These are phyloP conservation scores for Pseudisothecium myosuroides DNA, from an alignment of 225 moss, liverwort and hornwort species.

Conservation along the genomic window DNA sequence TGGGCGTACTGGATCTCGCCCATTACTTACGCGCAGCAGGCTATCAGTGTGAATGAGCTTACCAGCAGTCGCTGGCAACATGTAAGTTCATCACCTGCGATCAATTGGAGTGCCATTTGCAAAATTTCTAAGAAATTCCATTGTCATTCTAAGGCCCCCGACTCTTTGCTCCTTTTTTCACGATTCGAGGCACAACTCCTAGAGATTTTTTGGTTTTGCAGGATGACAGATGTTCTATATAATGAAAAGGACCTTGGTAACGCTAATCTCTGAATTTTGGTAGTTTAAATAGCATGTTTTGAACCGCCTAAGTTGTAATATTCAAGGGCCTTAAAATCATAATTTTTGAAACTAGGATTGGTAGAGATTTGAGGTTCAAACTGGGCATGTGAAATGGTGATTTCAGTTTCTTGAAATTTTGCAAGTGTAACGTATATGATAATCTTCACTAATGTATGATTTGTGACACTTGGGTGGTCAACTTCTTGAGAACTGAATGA, in stretches of 20 bases:
- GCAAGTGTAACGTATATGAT: neutral
- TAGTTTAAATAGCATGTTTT: neutral
- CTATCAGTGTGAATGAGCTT: conserved; percentile 50
- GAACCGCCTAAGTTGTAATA: neutral
- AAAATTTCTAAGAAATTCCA: neutral
- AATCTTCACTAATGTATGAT: neutral
- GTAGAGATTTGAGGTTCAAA: neutral
- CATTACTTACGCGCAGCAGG: conserved; percentile 46
- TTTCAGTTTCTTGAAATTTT: neutral
- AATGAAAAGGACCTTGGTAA: neutral
- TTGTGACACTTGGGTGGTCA: neutral
- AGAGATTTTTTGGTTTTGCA: neutral
- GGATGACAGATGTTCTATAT: neutral
- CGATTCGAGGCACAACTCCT: neutral
- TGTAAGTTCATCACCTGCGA: conserved; percentile 1
- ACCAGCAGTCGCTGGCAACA: conserved; percentile 46
- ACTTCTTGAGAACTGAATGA: neutral
- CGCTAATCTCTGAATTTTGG: neutral
- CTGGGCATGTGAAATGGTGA: neutral
- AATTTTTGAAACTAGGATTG: neutral
- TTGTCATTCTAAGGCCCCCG: neutral
- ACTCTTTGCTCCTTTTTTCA: neutral
- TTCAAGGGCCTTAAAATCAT: too few species aligned
- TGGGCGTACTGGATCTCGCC: conserved; percentile 83
- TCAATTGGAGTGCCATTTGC: neutral